Evolutionary conservation across 2,329 filamentous ascomycete species (phyloP).

Genomic region (Cadophora sp.): DNA sequence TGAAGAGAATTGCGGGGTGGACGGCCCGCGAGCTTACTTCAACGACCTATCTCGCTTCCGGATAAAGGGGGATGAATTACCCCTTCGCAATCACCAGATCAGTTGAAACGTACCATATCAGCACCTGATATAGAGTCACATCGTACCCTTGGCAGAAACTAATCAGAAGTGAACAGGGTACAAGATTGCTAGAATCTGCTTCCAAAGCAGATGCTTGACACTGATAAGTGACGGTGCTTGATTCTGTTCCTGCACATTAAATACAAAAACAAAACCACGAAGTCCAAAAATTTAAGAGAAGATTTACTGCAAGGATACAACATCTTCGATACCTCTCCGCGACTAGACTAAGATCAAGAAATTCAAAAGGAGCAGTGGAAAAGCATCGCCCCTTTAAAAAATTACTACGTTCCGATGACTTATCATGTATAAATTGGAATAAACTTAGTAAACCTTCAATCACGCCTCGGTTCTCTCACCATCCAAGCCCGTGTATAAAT

Average conservation of each 20-base stretch:
- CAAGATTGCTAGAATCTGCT: neutral
- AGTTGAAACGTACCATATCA: constrained; percentile 10
- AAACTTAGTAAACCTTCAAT: no score
- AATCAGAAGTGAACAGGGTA: neutral
- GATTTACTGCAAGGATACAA: no score
- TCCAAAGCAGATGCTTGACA: neutral
- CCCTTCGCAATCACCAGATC: constrained; percentile 12
- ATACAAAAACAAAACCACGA: no score
- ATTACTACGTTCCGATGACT: neutral
- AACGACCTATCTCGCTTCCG: constrained; percentile 17
- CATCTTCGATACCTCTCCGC: no score
- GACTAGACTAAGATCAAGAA: no score
- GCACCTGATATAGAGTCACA: constrained; percentile 7
- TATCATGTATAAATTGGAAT: no score
- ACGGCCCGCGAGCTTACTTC: constrained; percentile 19
- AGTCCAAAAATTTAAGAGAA: no score
- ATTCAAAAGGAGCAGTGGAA: no score
- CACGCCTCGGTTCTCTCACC: constrained; percentile 22
- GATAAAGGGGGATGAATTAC: constrained; percentile 9
- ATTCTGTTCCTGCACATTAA: no score
- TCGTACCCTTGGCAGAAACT: neutral
- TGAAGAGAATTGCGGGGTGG: constrained; percentile 8
- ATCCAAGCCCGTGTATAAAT: constrained; percentile 35
- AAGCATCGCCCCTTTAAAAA: neutral
- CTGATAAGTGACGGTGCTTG: no score